Conservation (phyloP, 2,329 filamentous ascomycete species). For the Penicillium hesseltinei region DNA sequence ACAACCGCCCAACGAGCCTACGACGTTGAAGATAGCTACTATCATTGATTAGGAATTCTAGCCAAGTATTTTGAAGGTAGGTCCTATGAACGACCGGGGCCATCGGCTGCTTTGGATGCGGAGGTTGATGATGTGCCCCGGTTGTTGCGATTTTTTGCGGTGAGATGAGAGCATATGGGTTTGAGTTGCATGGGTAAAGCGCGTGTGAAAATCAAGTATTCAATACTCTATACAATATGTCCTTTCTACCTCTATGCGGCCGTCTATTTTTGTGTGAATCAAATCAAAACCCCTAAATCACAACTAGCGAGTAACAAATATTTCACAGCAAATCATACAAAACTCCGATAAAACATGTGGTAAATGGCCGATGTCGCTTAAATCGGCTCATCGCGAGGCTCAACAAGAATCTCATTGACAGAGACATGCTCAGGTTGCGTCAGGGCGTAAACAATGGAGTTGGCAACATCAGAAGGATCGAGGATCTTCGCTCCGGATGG, state of each 20-base stretch:
- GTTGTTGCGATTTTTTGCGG: not conserved
- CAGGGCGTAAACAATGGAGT: slow-evolving; percentile 70
- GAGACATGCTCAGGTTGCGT: slow-evolving; percentile 72
- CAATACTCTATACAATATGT: slow-evolving; percentile 7
- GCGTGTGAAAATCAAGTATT: slow-evolving; percentile 4
- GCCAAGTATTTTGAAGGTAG: not conserved
- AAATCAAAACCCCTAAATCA: slow-evolving; percentile 2
- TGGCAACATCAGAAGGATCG: slow-evolving; percentile 70
- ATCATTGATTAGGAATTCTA: not conserved
- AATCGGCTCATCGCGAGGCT: slow-evolving; percentile 73
- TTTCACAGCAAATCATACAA: not conserved
- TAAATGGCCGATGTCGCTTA: slow-evolving; percentile 32
- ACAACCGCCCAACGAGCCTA: too few relatives aligned
- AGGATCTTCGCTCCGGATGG: slow-evolving; percentile 72
- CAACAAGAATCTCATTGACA: slow-evolving; percentile 77
- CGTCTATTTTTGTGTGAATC: slow-evolving; percentile 1
- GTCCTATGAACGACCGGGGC: not conserved
- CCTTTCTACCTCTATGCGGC: slow-evolving; percentile 8
- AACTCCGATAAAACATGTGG: not conserved
- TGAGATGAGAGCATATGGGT: not conserved
- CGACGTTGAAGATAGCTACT: not conserved
- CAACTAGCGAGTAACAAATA: not conserved
- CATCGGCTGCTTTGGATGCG: not conserved
- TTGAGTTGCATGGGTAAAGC: slow-evolving; percentile 5
- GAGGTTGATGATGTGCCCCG: not conserved